Conservation (phyloP, 768 basidiomycete genomes). For the Leccinum subtestaceum region DNA sequence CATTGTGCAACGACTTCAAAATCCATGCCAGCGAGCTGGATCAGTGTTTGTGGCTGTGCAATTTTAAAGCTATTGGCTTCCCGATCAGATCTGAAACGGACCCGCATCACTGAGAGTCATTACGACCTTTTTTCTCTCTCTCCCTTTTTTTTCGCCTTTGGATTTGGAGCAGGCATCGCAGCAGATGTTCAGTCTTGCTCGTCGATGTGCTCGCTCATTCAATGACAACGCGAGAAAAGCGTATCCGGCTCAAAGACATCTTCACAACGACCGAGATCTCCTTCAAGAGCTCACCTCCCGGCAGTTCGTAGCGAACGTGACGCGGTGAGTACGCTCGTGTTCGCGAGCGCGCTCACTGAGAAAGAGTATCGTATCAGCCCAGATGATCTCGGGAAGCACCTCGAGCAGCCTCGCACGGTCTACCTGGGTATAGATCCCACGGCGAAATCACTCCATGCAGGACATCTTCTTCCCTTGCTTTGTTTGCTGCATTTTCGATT, state of each 20-base stretch:
- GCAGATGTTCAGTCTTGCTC: slow-evolving; percentile 24
- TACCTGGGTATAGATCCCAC: slow-evolving; percentile 96
- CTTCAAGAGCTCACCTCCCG: slow-evolving; percentile 34
- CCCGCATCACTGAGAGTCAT: neutral
- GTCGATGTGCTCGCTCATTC: slow-evolving; percentile 15
- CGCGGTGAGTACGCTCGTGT: slow-evolving; percentile 27
- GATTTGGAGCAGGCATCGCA: neutral
- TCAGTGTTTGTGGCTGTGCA: slow-evolving; percentile 15
- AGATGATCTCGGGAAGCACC: slow-evolving; percentile 41
- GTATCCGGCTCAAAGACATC: slow-evolving; percentile 4
- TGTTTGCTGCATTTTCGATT: slow-evolving; percentile 84
- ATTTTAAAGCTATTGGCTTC: neutral
- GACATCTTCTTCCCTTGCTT: slow-evolving; percentile 88
- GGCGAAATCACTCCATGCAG: slow-evolving; percentile 85
- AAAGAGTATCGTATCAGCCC: slow-evolving; percentile 31
- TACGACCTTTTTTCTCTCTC: neutral
- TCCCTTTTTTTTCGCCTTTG: neutral
- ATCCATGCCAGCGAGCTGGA: slow-evolving; percentile 49
- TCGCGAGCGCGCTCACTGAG: slow-evolving; percentile 2
- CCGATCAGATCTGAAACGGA: slow-evolving; percentile 1
- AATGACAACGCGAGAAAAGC: neutral
- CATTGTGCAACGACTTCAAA: slow-evolving; percentile 84
- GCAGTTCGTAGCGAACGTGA: slow-evolving; percentile 36
- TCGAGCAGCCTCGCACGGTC: slow-evolving; percentile 44
- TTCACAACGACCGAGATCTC: slow-evolving; percentile 24